Base-by-base conservation (phyloP, 345 rosid genomes). In the Firmiana major region DNA sequence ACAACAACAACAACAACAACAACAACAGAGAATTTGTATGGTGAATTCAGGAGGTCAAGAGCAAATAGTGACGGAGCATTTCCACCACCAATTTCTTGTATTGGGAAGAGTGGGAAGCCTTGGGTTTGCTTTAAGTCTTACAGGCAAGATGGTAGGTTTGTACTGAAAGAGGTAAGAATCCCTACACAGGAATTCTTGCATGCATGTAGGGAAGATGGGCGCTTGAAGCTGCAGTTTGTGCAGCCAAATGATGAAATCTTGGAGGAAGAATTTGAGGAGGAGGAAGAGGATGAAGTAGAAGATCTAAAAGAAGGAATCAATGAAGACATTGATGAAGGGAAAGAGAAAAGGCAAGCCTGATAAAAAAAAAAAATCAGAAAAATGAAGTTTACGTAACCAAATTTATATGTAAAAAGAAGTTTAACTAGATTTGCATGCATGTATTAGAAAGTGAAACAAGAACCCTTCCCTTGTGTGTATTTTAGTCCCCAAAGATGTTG, bases 61-160 rank as follows among this genome's bases (percentile, higher is more conserved):
- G 74, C 77, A 43, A 73, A 77, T 40, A 59, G 70, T 38, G 31
- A 74, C 40, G 84, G 81, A 59, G 86, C 78, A 57, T 91, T 90
- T 78, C 97, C 97, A 31, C 98, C 98, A 3, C 95, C 98, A 0
- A 94, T 94, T 73, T 87, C 93, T 7, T 80, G 88, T 71, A 85
- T 91, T 63, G 89, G 92, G 28, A 81, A 73, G 85, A 81, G 79
- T 10, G 94, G 94, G 26, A 90, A 84, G 89, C 95, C 90, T 2
- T 75, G 88, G 89, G 91, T 90, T 83, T 85, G 85, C 78, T 90
- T 93, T 75, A 90, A 90, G 83, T 85, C 97, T 28, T 89, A 91
- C 69, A 79, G 97, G 80, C 82, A 90, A 13, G 92, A 90, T 48
- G 98, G 98, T 4, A 86, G 99, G 79, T 86, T 93, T 76, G 93